Conservation (phyloP, 495 filamentous ascomycete genomes). For the Amniculicola lignicola region DNA sequence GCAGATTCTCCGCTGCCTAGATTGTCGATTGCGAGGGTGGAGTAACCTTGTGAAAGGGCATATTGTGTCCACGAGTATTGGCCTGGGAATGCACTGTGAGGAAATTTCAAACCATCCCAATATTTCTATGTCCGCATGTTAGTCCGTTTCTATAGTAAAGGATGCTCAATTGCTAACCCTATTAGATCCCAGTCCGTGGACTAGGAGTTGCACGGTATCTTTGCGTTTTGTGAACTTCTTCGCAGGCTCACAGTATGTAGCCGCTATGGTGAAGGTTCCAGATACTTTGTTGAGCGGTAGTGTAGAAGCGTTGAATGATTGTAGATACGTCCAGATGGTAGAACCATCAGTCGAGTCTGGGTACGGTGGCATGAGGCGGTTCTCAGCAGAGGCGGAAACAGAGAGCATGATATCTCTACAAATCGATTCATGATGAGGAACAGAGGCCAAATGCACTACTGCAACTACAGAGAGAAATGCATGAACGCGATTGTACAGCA, state of each 20-base stretch:
- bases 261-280: not conserved
- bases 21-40: not conserved
- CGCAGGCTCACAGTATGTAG: not conserved
- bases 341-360: not conserved
- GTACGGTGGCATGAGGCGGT: not conserved
- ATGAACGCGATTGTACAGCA: too few species aligned
- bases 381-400: not conserved
- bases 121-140: too few species aligned
- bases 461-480: too few species aligned
- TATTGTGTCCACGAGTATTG: not conserved
- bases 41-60: not conserved
- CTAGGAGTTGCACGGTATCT: not conserved
- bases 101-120: not conserved
- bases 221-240: not conserved
- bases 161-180: too few species aligned
- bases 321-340: not conserved
- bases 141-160: too few species aligned
- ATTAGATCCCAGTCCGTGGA: not conserved
- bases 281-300: not conserved
- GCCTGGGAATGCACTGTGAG: not conserved
- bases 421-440: too few species aligned
- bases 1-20: not conserved
- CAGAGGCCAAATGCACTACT: too few species aligned
- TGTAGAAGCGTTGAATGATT: not conserved
- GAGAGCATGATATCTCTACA: too few species aligned